Percentiles rank a stretch among this genome's conserved stretches.
These are phyloP conservation scores for Epichloe gansuensis DNA, from an alignment of 2,329 filamentous ascomycete species.

Conservation along the genomic window DNA sequence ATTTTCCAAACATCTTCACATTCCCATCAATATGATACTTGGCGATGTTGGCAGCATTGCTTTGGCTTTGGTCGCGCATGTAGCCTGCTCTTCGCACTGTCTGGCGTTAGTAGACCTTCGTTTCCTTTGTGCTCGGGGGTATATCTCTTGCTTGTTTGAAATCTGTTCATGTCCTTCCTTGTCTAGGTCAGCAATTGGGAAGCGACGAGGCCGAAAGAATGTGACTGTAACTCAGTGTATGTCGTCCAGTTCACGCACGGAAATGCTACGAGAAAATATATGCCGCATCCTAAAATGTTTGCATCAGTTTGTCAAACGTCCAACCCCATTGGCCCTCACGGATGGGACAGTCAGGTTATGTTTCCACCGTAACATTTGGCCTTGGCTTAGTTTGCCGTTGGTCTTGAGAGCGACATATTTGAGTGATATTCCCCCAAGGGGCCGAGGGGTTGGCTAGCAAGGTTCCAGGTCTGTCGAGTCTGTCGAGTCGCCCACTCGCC, in stretches of 20 bases:
- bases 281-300: background rate
- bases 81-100: slow-evolving; percentile 3
- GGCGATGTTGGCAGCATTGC: background rate
- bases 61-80: background rate
- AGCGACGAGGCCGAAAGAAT: background rate
- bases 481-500: no score
- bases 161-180: no score
- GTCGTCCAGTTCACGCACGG: background rate
- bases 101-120: slow-evolving; percentile 6
- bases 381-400: no score
- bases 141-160: background rate
- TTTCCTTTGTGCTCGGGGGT: background rate
- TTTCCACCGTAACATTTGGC: no score
- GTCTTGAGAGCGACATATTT: no score
- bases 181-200: background rate
- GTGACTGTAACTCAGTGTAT: background rate
- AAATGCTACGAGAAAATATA: background rate
- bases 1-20: background rate
- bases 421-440: no score
- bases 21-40: background rate
- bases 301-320: background rate
- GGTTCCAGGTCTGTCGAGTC: background rate
- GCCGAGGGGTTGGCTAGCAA: background rate
- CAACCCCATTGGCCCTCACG: no score
- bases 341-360: no score